Evolutionary conservation across 108 stramenopile species (phyloP), one percentile per base, ranked within the genome.

Genomic region (Skeletonema potamos): DNA sequence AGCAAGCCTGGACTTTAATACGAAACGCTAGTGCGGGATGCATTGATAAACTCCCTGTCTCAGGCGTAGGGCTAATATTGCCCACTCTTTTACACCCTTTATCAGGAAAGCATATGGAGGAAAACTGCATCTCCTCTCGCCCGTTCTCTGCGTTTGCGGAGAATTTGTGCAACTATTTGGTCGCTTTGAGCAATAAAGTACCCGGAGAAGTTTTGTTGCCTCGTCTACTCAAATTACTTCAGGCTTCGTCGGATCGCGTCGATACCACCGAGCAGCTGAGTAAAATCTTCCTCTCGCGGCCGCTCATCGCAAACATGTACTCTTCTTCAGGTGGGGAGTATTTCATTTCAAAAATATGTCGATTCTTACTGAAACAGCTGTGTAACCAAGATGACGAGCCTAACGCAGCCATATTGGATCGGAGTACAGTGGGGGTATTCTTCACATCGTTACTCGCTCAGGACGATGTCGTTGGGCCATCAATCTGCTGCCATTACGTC

Each of bases 401-500:
- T 20, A 44, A 48, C 15, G 13, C 36, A 27, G 20, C 58, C 7
- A 59, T 12, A 9, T 34, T 72, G 62, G 17, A 56, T 24, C 27
- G 37, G 28, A 37, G 15, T 9, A 64, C 72, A 17, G 54, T 72
- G 24, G 27, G 27, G 1, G 36, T 62, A 6, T 61, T 63, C 27
- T 74, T 74, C 24, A 33, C 57, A 7, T 46, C 73, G 20, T 34
- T 54, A 28, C 58, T 74, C 6, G 57, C 73, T 26, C 64, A 46
- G 12, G 72, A 65, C 6, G 39, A 60, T 64, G 28, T 29, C 20
- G 39, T 74, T 51, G 73, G 73, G 11, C 2, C 65, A 13, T 59
- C 65, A 17, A 24, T 74, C 51, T 74, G 65, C 33, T 66, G 73
- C 51, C 41, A 62, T 29, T 74, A 66, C 20, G 32, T 66, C 51